Conservation (phyloP, 1,139 yeast genomes). For the Hanseniaspora uvarum region DNA sequence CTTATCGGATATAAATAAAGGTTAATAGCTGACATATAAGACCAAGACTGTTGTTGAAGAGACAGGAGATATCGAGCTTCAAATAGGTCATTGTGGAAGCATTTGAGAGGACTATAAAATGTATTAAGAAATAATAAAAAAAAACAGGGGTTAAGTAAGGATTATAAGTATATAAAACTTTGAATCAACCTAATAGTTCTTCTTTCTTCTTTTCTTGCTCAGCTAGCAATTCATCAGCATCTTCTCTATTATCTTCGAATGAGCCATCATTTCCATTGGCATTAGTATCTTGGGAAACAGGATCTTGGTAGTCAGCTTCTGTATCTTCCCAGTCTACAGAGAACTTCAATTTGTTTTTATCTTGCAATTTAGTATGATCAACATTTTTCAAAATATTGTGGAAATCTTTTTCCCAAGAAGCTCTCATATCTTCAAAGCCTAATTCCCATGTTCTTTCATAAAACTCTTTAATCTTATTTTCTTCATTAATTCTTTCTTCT, state of each 20-base stretch:
- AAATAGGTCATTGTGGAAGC: not conserved
- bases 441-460: constrained; percentile 67
- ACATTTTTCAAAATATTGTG: constrained; percentile 61
- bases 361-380: constrained; percentile 38
- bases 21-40: no score
- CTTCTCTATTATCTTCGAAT: constrained; percentile 3
- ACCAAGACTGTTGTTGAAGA: no score
- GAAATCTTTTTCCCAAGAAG: constrained; percentile 59
- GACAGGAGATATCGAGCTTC: no score
- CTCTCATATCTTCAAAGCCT: constrained; percentile 65
- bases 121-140: not conserved
- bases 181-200: not conserved
- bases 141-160: not conserved
- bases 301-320: constrained; percentile 34
- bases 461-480: constrained; percentile 53
- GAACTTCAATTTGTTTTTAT: constrained; percentile 32
- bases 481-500: constrained; percentile 63
- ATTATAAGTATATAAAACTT: not conserved
- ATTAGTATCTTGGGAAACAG: constrained; percentile 6
- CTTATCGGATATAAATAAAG: no score
- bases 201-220: constrained; percentile 5
- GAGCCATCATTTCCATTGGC: constrained; percentile 13
- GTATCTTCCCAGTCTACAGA: constrained; percentile 61
- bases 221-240: not conserved
- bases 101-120: no score